These are phyloP conservation scores for Mayamaea pseudoterrestris DNA, from an alignment of 108 stramenopile species.

Conservation along the genomic window DNA sequence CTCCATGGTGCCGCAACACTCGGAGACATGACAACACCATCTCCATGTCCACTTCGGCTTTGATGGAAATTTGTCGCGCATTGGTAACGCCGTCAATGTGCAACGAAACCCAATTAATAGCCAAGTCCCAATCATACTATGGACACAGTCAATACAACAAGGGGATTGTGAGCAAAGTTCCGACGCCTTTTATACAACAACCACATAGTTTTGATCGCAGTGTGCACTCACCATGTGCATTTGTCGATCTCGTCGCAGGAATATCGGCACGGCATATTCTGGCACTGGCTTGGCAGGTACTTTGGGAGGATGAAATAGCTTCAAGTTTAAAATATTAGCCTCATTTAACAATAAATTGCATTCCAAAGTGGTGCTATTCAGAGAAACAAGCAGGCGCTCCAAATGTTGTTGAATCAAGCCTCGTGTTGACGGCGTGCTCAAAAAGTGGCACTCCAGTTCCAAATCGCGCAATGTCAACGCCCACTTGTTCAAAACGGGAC, in stretches of 20 bases:
- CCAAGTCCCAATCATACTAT: constrained; percentile 81
- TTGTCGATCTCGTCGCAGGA: constrained; percentile 60
- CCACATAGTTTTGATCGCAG: neutral
- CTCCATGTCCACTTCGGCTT: constrained; percentile 81
- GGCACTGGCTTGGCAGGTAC: constrained; percentile 48
- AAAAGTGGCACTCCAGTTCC: constrained; percentile 64
- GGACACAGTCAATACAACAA: too few relatives aligned
- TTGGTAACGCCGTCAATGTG: constrained; percentile 81
- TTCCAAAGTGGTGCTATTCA: constrained; percentile 50
- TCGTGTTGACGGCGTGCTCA: constrained; percentile 29
- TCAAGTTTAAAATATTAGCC: constrained; percentile 60
- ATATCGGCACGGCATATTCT: constrained; percentile 66
- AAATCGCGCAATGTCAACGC: constrained; percentile 53
- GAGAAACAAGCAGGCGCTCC: constrained; percentile 48
- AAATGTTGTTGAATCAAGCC: constrained; percentile 42
- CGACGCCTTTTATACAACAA: neutral
- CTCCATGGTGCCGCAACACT: constrained; percentile 71
- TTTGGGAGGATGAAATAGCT: constrained; percentile 60
- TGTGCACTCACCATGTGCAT: constrained; percentile 22
- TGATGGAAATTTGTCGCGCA: constrained; percentile 60
- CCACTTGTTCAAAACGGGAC: constrained; percentile 51
- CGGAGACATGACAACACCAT: constrained; percentile 73
- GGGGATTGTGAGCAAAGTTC: neutral
- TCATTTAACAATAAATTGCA: constrained; percentile 57
- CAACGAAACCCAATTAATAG: constrained; percentile 81